These are phyloP conservation scores for Botryobasidium botryosum DNA, from an alignment of 768 basidiomycete genomes.

Conservation along the genomic window DNA sequence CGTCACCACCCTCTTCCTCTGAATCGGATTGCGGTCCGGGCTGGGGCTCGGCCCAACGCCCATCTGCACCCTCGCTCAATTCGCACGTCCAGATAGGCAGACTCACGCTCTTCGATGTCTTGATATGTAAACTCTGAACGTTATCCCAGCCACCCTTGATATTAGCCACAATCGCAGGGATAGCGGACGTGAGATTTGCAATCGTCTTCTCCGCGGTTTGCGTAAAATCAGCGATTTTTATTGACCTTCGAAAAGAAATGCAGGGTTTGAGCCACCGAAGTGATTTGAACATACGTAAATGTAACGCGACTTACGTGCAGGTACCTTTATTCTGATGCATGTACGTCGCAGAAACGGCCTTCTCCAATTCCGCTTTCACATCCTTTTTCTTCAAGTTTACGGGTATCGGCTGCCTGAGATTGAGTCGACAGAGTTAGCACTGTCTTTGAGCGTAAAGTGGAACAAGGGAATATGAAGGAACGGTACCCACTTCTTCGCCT, in stretches of 20 bases:
- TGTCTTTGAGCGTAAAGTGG: not conserved
- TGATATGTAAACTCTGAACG: conserved; percentile 75
- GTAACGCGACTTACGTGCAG: conserved; percentile 48
- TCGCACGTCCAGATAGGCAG: conserved; percentile 84
- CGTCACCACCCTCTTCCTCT: too few species aligned
- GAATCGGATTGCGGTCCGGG: too few species aligned
- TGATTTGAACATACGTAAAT: not conserved
- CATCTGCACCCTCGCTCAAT: conserved; percentile 41
- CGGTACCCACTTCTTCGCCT: conserved; percentile 75
- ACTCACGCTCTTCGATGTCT: conserved; percentile 60
- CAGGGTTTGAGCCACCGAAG: not conserved
- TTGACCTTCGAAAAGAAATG: conserved; percentile 34
- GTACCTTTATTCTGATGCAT: conserved; percentile 92
- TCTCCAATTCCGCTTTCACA: conserved; percentile 81
- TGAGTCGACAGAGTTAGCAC: conserved; percentile 8
- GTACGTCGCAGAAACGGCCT: conserved; percentile 85
- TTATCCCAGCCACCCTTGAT: conserved; percentile 82
- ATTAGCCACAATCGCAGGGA: conserved; percentile 53
- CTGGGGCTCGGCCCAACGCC: conserved; percentile 49
- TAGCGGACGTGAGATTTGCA: conserved; percentile 58
- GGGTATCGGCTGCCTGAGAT: conserved; percentile 75
- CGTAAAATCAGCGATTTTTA: conserved; percentile 64
- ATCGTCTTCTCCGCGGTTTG: conserved; percentile 59
- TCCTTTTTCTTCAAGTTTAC: conserved; percentile 80
- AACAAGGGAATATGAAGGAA: not conserved